Base-by-base conservation (phyloP, 1,139 yeast species). In the Pichia sp. region DNA sequence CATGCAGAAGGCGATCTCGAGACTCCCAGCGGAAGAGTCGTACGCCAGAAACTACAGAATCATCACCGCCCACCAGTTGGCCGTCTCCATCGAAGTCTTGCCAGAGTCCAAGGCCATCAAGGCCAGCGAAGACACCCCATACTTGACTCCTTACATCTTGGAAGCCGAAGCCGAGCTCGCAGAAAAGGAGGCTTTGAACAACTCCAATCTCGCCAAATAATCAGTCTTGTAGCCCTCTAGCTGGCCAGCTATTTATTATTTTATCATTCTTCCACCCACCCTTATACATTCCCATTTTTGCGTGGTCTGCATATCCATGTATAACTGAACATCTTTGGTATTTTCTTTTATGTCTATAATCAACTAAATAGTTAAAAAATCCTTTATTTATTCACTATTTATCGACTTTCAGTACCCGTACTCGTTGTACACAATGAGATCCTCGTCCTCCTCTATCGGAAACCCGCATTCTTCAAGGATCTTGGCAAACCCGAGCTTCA, bases 21-120 rank as follows among this genome's bases (percentile, higher is more conserved):
- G 99, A 81, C 78, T 93, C 67, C 96, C 97, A 64, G 83, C 83
- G 55, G 81, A 83, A 54, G 95, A 87, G 70, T 75, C 84, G 46
- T 93, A 93, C 73, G 90, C 95, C 63, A 89, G 99, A 78, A 87
- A 86, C 71, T 93, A 77, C 83, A 88, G 99, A 79, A 80, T 88
- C 61, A 79, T 93, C 62, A 88, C 95, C 64, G 97, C 98, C 60
- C 91, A 87, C 71, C 99, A 93, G 77, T 81, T 83, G 61, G 81
- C 95, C 52, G 78, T 92, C 63, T 79, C 95, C 54, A 96, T 90
- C 72, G 92, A 88, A 69, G 75, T 93, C 60, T 80, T 93, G 67
- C 96, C 98, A 65, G 78, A 83, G 64, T 80, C 80, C 69, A 86
- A 93, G 75, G 87, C 87, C 65, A 76, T 88, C 61, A 83, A 84